Evolutionary conservation across 768 basidiomycete species (phyloP).

Genomic region (Collybia nuda): DNA sequence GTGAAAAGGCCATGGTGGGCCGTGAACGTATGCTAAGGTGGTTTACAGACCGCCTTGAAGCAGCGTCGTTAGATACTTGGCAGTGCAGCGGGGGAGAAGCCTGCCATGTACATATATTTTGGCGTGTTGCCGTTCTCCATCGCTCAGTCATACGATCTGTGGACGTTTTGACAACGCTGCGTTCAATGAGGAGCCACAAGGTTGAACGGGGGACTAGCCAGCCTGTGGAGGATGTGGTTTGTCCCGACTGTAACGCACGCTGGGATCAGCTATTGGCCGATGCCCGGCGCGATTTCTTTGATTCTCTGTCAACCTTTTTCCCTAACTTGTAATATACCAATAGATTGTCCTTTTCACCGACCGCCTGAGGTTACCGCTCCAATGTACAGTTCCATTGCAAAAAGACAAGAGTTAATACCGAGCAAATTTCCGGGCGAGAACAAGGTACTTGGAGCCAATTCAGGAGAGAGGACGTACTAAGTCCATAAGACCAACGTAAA

Average conservation of each 20-base stretch:
- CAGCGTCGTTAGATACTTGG: slow-evolving; percentile 19
- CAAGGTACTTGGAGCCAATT: too few species aligned
- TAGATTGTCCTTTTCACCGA: not conserved
- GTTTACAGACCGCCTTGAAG: slow-evolving; percentile 18
- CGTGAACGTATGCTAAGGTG: slow-evolving; percentile 23
- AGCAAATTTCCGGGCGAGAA: too few species aligned
- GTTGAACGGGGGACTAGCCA: slow-evolving; percentile 20
- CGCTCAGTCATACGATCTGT: slow-evolving; percentile 18
- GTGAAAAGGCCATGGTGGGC: slow-evolving; percentile 18
- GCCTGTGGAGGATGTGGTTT: slow-evolving; percentile 20
- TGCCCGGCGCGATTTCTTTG: slow-evolving; percentile 21
- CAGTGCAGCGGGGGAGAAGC: slow-evolving; percentile 15
- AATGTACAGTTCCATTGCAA: not conserved
- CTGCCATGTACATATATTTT: slow-evolving; percentile 19
- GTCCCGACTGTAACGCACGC: slow-evolving; percentile 20
- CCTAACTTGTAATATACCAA: slow-evolving; percentile 15
- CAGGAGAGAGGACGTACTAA: too few species aligned
- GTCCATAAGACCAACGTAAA: not conserved
- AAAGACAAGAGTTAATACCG: not conserved
- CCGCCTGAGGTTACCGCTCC: not conserved
- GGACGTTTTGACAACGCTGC: slow-evolving; percentile 19
- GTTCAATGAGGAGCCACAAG: slow-evolving; percentile 21
- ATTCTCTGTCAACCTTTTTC: slow-evolving; percentile 20
- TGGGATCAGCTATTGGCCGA: slow-evolving; percentile 21
- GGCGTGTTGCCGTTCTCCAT: slow-evolving; percentile 21